Percentiles rank a stretch among this genome's conserved stretches.
Evolutionary conservation across 441 rosid genomes (phyloP).

Genomic region (Populus hybrid): DNA sequence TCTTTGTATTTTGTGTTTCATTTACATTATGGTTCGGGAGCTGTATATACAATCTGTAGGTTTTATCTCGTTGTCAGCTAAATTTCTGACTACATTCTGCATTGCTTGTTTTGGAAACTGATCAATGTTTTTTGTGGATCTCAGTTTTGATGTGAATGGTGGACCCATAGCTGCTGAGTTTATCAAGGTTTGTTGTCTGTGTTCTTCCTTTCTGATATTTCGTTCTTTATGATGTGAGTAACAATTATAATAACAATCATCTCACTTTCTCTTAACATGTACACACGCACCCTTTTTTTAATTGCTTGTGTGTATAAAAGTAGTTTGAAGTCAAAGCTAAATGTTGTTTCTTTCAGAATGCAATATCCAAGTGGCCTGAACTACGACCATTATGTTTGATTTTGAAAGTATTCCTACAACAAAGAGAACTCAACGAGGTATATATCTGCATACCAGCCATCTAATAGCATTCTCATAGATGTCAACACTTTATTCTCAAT

Average conservation of each 20-base stretch:
- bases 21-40: not conserved
- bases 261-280: not conserved
- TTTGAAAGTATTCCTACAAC: slow-evolving; percentile 88
- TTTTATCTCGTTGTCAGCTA: not conserved
- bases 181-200: slow-evolving; percentile 63
- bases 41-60: not conserved
- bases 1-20: not conserved
- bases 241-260: not conserved
- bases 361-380: slow-evolving; percentile 67
- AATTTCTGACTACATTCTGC: not conserved
- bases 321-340: not conserved
- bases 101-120: slow-evolving; percentile 5
- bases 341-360: slow-evolving; percentile 46
- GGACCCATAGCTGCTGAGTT: slow-evolving; percentile 97
- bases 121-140: slow-evolving; percentile 7
- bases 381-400: slow-evolving; percentile 78
- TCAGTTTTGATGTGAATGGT: slow-evolving; percentile 81
- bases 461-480: not conserved
- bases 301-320: not conserved
- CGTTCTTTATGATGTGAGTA: not conserved
- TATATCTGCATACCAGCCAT: slow-evolving; percentile 9
- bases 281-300: not conserved
- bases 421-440: slow-evolving; percentile 94
- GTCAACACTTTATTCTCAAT: not conserved
- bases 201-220: not conserved